Base-by-base conservation (phyloP, 306 rosid genomes). In the Fragaria ananassa region DNA sequence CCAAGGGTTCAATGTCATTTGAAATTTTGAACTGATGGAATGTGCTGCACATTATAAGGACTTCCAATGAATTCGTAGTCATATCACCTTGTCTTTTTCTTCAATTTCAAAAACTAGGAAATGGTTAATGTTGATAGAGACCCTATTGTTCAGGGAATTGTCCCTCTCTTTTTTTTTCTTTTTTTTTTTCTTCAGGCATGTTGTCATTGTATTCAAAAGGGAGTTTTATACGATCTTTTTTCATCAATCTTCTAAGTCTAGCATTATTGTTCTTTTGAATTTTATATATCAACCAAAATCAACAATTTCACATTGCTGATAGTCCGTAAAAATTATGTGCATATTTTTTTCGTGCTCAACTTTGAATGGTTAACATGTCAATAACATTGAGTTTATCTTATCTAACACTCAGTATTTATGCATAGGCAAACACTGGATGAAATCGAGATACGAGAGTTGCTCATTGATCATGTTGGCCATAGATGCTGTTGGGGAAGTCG, bases 401-500 rank as follows among this genome's bases (percentile, higher is more conserved):
- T 14, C 35, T 4, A 29, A 61, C 35, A 41, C 34, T 35, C 17
- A 60, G 17, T 12, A 57, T 25, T 18, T 70, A 49, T 76, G 75
- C 71, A 51, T 46, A 95, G 97, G 86, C 84, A 81, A 92, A 25
- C 68, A 39, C 83, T 92, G 87, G 97, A 89, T 85, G 97, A 90
- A 85, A 97, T 95, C 37, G 99, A 92, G 86, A 92, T 95, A 79
- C 85, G 99, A 14, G 97, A 90, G 83, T 81, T 95, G 86, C 93
- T 92, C 51, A 90, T 95, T 76, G 99, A 95, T 85, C 93, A 91
- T 74, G 96, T 95, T 76, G 97, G 99, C 72, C 99, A 95, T 77
- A 93, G 92, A 29, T 92, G 97, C 73, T 95, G 99, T 78, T 95
- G 99, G 99, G 99, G 97, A 85, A 95, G 99, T 66, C 93, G 87